Evolutionary conservation across 257 asterid genomes (phyloP).

Genomic region (Penstemon davidsonii): DNA sequence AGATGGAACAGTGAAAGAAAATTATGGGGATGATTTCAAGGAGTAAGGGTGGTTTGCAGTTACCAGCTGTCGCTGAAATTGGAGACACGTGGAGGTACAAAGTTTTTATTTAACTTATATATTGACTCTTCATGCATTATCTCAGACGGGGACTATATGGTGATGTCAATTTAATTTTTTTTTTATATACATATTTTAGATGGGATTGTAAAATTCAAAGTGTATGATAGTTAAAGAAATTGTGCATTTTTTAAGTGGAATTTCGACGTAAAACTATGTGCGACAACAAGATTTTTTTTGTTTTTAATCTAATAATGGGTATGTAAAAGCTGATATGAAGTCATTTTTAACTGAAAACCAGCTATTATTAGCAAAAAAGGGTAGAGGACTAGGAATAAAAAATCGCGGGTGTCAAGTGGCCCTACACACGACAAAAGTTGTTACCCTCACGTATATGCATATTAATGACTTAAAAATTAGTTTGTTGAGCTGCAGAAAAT

Average conservation of each 20-base stretch:
- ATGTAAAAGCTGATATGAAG: background rate
- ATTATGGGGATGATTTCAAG: background rate
- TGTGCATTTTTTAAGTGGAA: background rate
- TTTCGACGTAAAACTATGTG: too few species aligned
- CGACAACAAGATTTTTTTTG: background rate
- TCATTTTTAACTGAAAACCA: background rate
- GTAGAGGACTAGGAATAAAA: background rate
- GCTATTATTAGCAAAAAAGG: background rate
- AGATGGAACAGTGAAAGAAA: background rate
- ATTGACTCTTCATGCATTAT: background rate
- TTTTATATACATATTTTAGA: background rate
- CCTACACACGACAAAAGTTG: background rate
- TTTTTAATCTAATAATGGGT: background rate
- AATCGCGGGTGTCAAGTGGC: background rate
- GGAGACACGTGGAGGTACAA: conserved; percentile 3
- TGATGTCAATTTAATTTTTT: background rate
- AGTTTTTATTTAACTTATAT: background rate
- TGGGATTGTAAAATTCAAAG: background rate
- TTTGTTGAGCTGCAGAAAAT: too few species aligned
- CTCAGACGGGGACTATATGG: too few species aligned
- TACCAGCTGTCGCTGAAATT: background rate
- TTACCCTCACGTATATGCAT: background rate
- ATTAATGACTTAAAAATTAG: background rate
- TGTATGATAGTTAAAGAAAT: background rate
- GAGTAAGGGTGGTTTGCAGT: background rate